Evolutionary conservation across 2,329 filamentous ascomycete genomes (phyloP).

Genomic region (Cytospora piceae): DNA sequence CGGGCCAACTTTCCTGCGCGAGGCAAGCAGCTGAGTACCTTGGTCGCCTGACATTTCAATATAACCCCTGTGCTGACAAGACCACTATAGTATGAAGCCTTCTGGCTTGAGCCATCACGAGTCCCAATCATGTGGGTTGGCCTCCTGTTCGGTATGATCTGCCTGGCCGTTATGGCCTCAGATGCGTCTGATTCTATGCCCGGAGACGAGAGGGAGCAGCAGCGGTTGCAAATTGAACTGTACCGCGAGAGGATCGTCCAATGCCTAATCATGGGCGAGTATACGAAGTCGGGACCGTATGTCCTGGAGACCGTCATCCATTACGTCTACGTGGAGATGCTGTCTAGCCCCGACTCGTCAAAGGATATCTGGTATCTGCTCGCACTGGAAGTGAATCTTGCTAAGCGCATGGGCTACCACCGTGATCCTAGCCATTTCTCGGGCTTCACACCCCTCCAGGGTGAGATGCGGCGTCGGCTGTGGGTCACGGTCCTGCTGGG

Average conservation of each 20-base stretch:
- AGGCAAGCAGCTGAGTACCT: constrained; percentile 1
- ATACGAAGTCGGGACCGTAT: constrained; percentile 48
- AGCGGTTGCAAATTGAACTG: constrained; percentile 7
- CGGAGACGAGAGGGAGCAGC: constrained; percentile 1
- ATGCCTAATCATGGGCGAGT: constrained; percentile 44
- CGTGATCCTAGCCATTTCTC: constrained; percentile 23
- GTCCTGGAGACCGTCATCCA: constrained; percentile 45
- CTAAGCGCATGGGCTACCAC: constrained; percentile 22
- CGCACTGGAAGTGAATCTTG: constrained; percentile 10
- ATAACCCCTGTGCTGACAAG: neutral
- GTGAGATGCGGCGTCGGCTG: constrained; percentile 19
- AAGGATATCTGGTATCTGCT: constrained; percentile 22
- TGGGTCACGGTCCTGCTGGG: constrained; percentile 14
- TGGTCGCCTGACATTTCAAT: neutral
- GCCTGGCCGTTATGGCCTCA: constrained; percentile 34
- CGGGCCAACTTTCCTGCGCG: constrained; percentile 15
- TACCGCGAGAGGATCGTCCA: constrained; percentile 41
- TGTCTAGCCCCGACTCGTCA: constrained; percentile 38
- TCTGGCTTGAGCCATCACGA: constrained; percentile 45
- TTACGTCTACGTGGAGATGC: constrained; percentile 42
- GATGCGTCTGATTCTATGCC: neutral
- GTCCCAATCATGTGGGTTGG: constrained; percentile 30
- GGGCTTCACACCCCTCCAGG: constrained; percentile 9
- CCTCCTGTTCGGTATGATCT: constrained; percentile 30
- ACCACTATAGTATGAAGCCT: constrained; percentile 45